These are phyloP conservation scores for Aureobasidium sp. DNA, from an alignment of 2,329 filamentous ascomycete species.

Conservation along the genomic window DNA sequence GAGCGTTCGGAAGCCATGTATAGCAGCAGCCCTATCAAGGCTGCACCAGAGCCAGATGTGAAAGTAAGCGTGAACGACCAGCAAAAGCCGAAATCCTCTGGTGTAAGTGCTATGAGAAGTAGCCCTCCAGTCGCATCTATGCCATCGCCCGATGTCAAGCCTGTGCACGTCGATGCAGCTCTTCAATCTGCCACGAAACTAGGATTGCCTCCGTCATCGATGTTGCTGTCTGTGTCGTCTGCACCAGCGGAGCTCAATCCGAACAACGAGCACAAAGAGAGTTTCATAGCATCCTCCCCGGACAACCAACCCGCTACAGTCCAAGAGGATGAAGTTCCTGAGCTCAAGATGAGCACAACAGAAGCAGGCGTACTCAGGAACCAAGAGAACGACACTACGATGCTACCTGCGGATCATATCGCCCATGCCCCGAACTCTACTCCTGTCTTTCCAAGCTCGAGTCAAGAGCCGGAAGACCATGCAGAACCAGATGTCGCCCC, in stretches of 20 bases:
- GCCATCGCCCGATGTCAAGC: background rate
- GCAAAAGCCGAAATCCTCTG: background rate
- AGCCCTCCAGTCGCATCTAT: background rate
- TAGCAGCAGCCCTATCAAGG: slow-evolving; percentile 4
- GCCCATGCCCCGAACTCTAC: background rate
- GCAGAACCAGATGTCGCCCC: background rate
- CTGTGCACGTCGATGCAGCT: background rate
- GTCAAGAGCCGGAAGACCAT: background rate
- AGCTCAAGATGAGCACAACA: background rate
- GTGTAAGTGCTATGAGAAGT: background rate
- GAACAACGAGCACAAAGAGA: background rate
- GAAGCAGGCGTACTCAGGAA: background rate
- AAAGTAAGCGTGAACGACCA: background rate
- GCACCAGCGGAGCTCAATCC: no score
- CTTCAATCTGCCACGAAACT: background rate
- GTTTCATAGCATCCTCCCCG: background rate
- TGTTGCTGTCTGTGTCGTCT: no score
- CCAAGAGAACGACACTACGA: background rate
- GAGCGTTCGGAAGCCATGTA: slow-evolving; percentile 9
- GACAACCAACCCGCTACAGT: background rate
- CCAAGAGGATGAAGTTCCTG: background rate
- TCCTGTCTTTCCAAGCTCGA: background rate
- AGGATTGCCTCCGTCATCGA: background rate
- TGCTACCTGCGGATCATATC: background rate
- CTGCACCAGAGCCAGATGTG: background rate